Base-by-base conservation (phyloP, 2,329 filamentous ascomycete genomes). In the Trichoderma sp. region DNA sequence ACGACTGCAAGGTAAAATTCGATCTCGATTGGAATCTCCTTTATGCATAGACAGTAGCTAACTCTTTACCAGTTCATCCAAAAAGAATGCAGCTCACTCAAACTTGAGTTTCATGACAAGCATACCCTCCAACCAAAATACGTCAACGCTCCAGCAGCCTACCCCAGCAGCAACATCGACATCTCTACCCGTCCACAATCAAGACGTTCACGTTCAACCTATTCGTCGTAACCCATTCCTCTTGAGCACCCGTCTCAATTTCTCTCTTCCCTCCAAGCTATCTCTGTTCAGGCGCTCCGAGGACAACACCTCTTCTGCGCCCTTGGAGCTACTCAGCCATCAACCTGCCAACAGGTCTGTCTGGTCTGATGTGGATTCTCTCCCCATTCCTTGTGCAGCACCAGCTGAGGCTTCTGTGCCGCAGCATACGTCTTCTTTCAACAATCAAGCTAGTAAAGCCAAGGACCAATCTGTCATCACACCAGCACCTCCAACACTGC, bases 241-340 rank as follows among this genome's bases (percentile, higher is more conserved):
- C 52, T 78, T 80, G 73, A 76, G 77, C 59, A 79, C 77, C n/a
- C 74, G 71, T 21, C 69, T 78, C 70, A 73, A 75, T 67, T 68
- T 79, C 51, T 70, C 70, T 18, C 68, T 74, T 4, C 72, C 76
- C 3, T 72, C 75, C 43, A 66, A 72, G 2, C 34, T 76, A 0
- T 71, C 73, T 4, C 73, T 67, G 21, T 73, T 76, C 66, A 56
- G 65, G 24, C 67, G 8, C 16, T 49, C 56, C 28, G 30, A n/a
- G 16, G 61, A 5, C 54, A 61, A 52, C 54, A 66, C 21, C 66
- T 68, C 28, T 68, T 75, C 37, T 71, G 75, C 51, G 75, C 77
- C 49, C 68, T 70, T 34, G 8, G 59, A 58, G 16, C 28, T 37
- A 6, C 67, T 69, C 37, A 39, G 37, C 14, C 52, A 58, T 54